phyloP scores from a whole-genome alignment of 306 rosid species.

The Morella rubra region DNA sequence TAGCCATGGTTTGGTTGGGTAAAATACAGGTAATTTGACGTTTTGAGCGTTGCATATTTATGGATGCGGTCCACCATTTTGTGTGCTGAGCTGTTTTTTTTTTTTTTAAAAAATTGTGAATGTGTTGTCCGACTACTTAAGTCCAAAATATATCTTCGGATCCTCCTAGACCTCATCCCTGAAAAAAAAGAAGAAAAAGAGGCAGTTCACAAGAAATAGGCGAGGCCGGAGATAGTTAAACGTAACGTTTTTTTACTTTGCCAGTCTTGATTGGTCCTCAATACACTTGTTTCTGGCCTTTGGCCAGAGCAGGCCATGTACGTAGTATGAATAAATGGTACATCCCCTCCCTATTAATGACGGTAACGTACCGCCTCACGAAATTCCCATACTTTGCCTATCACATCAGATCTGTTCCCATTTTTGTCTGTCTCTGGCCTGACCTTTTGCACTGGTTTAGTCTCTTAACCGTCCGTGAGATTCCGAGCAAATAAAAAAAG shows the following conservation, averaged over 20 bases:
- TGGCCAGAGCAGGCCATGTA: slow-evolving; percentile 10
- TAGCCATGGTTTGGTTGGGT: neutral
- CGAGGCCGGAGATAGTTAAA: neutral
- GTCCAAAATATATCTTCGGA: neutral
- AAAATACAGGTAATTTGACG: neutral
- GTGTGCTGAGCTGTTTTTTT: neutral
- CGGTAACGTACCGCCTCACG: slow-evolving; percentile 11
- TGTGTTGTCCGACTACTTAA: neutral
- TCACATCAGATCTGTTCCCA: slow-evolving; percentile 12
- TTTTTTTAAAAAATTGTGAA: neutral
- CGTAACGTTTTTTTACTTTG: neutral
- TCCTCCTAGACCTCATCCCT: too few relatives aligned
- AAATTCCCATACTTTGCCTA: slow-evolving; percentile 5
- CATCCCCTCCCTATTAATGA: slow-evolving; percentile 15
- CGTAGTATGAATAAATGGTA: slow-evolving; percentile 18
- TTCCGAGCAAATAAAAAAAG: neutral
- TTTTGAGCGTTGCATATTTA: neutral
- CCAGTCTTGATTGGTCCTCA: slow-evolving; percentile 12
- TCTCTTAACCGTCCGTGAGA: slow-evolving; percentile 3
- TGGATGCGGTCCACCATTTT: neutral
- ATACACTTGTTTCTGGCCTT: slow-evolving; percentile 38
- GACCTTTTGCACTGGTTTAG: slow-evolving; percentile 6
- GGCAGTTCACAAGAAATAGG: neutral
- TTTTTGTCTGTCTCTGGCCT: slow-evolving; percentile 18
- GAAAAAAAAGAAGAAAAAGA: slow-evolving; percentile 3